Evolutionary conservation across 345 rosid species (phyloP).

Genomic region (Gossypium stocksii): DNA sequence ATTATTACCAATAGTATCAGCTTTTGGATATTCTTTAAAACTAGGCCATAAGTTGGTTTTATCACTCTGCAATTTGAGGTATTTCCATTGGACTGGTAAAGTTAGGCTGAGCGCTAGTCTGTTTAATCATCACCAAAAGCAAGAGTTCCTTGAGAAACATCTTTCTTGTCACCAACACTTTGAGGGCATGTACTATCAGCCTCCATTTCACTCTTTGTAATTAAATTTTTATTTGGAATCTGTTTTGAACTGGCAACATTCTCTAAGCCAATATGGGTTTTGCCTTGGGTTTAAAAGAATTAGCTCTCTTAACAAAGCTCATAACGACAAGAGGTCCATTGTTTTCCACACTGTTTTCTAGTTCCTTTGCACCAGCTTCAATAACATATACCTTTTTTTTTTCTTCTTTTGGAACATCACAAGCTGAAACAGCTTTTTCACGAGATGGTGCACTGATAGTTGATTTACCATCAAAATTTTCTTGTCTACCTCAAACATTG

Average conservation of each 20-base stretch:
- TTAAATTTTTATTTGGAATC: constrained; percentile 1
- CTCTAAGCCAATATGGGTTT: too few species aligned
- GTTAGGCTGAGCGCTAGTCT: background rate
- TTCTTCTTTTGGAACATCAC: background rate
- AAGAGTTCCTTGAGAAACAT: background rate
- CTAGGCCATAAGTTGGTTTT: too few species aligned
- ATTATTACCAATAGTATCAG: too few species aligned
- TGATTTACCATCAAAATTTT: constrained; percentile 13
- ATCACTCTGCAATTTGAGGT: background rate
- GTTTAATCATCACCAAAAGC: constrained; percentile 13
- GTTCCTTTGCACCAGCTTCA: constrained; percentile 11
- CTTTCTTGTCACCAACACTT: too few species aligned
- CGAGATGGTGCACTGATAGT: constrained; percentile 1
- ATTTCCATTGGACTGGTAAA: background rate
- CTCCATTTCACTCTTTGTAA: background rate
- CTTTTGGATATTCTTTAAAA: too few species aligned
- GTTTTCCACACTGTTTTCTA: background rate
- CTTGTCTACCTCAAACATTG: constrained; percentile 18
- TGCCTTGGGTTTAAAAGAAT: too few species aligned
- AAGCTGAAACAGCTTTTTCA: constrained; percentile 7
- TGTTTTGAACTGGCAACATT: constrained; percentile 10
- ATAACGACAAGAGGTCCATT: constrained; percentile 14
- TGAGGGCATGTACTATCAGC: background rate
- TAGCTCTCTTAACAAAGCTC: constrained; percentile 18
- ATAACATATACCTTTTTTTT: constrained; percentile 13